Conservation (phyloP, 2,329 filamentous ascomycete species). For the Xylaria polymorpha region DNA sequence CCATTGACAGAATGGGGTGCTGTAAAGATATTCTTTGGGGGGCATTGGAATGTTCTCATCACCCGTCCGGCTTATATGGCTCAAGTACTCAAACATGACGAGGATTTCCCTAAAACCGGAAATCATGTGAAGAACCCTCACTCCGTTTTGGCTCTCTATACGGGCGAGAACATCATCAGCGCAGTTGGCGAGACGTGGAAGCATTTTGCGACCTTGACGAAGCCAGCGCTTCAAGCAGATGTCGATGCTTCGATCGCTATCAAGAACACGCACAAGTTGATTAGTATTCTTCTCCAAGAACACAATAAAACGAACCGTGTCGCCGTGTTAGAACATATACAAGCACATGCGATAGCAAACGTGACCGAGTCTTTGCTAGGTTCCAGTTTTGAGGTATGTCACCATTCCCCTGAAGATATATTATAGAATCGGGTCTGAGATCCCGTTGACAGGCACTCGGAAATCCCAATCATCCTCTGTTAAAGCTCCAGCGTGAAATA, state of each 20-base stretch:
- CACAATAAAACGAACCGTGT: background rate
- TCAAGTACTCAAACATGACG: conserved; percentile 53
- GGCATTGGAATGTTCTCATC: conserved; percentile 61
- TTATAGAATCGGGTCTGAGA: background rate
- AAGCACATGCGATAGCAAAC: conserved; percentile 27
- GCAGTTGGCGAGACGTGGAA: conserved; percentile 53
- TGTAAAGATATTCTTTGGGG: conserved; percentile 62
- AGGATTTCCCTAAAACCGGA: conserved; percentile 53
- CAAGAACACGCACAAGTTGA: conserved; percentile 44
- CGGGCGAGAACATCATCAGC: conserved; percentile 57
- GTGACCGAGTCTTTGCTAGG: conserved; percentile 29
- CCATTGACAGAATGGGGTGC: conserved; percentile 56
- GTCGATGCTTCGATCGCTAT: conserved; percentile 43
- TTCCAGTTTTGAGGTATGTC: conserved; percentile 20
- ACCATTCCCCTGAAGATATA: background rate
- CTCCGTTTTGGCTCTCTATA: conserved; percentile 52
- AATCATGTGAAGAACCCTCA: conserved; percentile 56
- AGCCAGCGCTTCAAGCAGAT: conserved; percentile 51
- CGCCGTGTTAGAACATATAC: conserved; percentile 44
- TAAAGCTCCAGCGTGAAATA: conserved; percentile 44
- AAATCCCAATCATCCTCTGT: conserved; percentile 39
- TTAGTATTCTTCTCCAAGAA: conserved; percentile 45
- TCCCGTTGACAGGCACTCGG: conserved; percentile 41
- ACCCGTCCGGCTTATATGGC: conserved; percentile 57
- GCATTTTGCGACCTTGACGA: conserved; percentile 52